These are phyloP conservation scores for Cytospora schulzeri DNA, from an alignment of 2,329 filamentous ascomycete species.

Conservation along the genomic window DNA sequence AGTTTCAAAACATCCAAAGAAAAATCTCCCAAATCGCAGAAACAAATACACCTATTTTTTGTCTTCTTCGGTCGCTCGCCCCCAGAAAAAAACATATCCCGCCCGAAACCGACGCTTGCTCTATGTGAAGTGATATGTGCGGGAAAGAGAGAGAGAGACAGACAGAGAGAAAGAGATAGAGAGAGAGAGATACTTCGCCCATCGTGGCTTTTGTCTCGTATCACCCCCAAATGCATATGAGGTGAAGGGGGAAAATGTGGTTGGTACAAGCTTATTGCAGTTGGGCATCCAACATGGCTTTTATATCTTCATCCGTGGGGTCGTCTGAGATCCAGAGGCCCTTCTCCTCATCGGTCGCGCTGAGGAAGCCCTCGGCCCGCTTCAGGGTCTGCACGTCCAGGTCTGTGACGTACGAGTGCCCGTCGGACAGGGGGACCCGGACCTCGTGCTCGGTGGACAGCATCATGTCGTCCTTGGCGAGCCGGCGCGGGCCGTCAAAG, in stretches of 20 bases:
- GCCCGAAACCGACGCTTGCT: not conserved
- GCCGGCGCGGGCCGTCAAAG: constrained; percentile 82
- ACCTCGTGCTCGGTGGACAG: constrained; percentile 93
- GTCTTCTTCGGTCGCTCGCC: constrained; percentile 12
- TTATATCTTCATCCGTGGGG: constrained; percentile 61
- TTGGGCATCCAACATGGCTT: constrained; percentile 55
- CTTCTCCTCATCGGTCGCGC: constrained; percentile 82
- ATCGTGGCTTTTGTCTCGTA: constrained; percentile 12
- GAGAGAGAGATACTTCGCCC: constrained; percentile 5
- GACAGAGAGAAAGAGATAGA: no score
- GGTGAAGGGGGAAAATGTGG: not conserved
- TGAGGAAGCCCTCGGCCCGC: constrained; percentile 81
- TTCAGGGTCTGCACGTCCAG: constrained; percentile 88
- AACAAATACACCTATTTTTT: not conserved
- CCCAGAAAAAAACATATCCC: constrained; percentile 1
- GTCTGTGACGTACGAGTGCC: constrained; percentile 84
- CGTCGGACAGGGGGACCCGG: constrained; percentile 75
- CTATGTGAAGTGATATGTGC: constrained; percentile 7
- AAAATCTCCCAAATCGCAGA: not conserved
- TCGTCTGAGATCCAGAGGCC: constrained; percentile 81
- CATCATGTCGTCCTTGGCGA: constrained; percentile 99
- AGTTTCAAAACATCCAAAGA: not conserved
- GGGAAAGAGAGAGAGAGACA: no score
- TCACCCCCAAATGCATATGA: constrained; percentile 5
- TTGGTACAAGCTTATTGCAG: constrained; percentile 12